Evolutionary conservation across 305 asterid species (phyloP).

Genomic region (Fraxinus platypoda): DNA sequence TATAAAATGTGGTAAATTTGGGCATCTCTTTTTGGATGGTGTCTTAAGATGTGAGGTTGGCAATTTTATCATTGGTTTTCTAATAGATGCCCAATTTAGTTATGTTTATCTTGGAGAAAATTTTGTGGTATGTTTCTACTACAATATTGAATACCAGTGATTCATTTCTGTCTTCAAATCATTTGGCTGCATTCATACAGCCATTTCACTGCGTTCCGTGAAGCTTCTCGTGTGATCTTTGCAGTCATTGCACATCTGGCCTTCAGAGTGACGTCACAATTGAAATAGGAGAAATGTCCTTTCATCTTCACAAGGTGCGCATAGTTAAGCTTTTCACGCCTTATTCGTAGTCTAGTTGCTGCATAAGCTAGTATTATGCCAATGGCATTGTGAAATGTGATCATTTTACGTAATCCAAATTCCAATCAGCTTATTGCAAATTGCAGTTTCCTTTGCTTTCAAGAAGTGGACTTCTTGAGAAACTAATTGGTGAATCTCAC

Average conservation of each 20-base stretch:
- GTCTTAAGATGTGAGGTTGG: neutral
- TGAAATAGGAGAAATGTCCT: conserved; percentile 80
- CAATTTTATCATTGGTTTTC: neutral
- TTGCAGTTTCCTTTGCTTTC: conserved; percentile 83
- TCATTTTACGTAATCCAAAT: neutral
- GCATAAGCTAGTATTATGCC: neutral
- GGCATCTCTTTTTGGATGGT: neutral
- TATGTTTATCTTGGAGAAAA: neutral
- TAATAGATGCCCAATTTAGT: neutral
- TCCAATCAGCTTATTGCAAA: conserved; percentile 1
- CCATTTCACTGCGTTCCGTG: neutral
- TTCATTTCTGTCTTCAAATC: neutral
- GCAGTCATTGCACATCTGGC: conserved; percentile 74
- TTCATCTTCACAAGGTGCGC: conserved; percentile 86
- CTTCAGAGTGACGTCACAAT: conserved; percentile 76
- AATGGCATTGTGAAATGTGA: neutral
- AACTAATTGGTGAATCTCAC: conserved; percentile 51
- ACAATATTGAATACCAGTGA: neutral
- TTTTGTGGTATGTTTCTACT: neutral
- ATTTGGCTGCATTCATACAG: neutral
- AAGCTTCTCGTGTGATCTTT: neutral
- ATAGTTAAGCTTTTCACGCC: neutral
- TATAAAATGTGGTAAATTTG: neutral
- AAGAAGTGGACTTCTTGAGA: conserved; percentile 71
- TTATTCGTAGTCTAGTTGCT: neutral